Evolutionary conservation across 768 basidiomycete genomes (phyloP).

Genomic region (Holtermanniella nyarrowii): DNA sequence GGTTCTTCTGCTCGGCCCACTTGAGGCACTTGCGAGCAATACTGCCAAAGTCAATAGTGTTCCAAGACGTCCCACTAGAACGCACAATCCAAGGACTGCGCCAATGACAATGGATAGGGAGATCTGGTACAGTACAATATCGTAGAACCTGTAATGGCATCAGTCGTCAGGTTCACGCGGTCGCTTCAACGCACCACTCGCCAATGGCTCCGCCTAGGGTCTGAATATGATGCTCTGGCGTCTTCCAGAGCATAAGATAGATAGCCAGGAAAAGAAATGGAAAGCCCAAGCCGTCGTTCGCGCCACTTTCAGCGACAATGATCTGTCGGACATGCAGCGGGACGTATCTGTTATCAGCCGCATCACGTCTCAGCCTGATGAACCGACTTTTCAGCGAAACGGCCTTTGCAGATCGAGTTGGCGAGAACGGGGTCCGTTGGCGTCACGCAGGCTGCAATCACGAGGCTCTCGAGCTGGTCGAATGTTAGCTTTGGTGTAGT

Average conservation of each 20-base stretch:
- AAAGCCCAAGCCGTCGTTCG: constrained; percentile 44
- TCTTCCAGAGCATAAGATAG: constrained; percentile 38
- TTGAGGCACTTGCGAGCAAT: constrained; percentile 32
- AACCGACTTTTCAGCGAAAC: not conserved
- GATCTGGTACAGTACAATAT: constrained; percentile 42
- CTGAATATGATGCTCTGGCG: constrained; percentile 20
- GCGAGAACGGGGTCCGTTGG: constrained; percentile 45
- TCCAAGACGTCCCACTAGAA: too few species aligned
- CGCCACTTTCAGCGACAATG: constrained; percentile 43
- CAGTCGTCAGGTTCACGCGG: not conserved
- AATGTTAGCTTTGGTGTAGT: not conserved
- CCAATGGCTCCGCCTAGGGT: constrained; percentile 37
- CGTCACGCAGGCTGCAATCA: constrained; percentile 42
- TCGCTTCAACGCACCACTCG: constrained; percentile 36
- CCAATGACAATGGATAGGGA: constrained; percentile 38
- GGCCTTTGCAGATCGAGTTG: constrained; percentile 35
- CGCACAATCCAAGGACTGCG: constrained; percentile 35
- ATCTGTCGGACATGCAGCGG: constrained; percentile 42
- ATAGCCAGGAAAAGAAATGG: constrained; percentile 43
- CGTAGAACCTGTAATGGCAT: constrained; percentile 33
- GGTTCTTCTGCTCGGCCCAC: constrained; percentile 19
- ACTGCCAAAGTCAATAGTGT: not conserved
- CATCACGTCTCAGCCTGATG: constrained; percentile 43
- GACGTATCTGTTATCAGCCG: constrained; percentile 41
- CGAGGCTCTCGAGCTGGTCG: constrained; percentile 36